Evolutionary conservation across 2,329 filamentous ascomycete species (phyloP).

Genomic region (Periglandula ipomoeae): DNA sequence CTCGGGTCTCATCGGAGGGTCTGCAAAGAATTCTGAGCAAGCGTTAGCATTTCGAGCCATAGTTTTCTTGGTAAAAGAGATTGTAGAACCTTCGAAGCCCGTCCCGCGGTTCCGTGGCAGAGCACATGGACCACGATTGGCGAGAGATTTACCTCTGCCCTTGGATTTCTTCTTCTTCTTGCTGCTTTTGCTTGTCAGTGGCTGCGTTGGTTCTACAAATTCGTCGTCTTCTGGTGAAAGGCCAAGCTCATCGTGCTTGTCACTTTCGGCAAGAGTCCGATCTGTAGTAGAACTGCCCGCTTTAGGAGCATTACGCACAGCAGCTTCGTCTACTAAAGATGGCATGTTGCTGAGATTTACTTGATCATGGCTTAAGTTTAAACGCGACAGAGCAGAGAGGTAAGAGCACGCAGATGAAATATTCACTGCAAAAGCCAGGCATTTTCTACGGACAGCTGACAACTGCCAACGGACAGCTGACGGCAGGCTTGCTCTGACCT

Average conservation of each 20-base stretch:
- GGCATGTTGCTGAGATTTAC: neutral
- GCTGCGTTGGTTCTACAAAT: neutral
- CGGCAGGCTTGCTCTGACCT: neutral
- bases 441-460: no score
- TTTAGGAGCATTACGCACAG: neutral
- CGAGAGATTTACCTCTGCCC: conserved; percentile 8
- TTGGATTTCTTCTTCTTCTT: conserved; percentile 14
- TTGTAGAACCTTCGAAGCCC: conserved; percentile 56
- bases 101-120: conserved; percentile 39
- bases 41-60: neutral
- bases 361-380: no score
- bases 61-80: neutral
- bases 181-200: conserved; percentile 6
- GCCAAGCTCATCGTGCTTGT: neutral
- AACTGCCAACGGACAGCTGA: neutral
- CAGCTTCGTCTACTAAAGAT: neutral
- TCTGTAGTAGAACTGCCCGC: neutral
- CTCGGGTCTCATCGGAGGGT: conserved; percentile 64
- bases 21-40: conserved; percentile 59
- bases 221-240: neutral
- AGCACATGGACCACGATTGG: conserved; percentile 29
- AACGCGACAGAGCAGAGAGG: no score
- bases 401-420: no score
- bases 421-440: no score
- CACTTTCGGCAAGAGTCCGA: neutral